phyloP scores from a whole-genome alignment of 768 basidiomycete species.

The Trametes villosa region DNA sequence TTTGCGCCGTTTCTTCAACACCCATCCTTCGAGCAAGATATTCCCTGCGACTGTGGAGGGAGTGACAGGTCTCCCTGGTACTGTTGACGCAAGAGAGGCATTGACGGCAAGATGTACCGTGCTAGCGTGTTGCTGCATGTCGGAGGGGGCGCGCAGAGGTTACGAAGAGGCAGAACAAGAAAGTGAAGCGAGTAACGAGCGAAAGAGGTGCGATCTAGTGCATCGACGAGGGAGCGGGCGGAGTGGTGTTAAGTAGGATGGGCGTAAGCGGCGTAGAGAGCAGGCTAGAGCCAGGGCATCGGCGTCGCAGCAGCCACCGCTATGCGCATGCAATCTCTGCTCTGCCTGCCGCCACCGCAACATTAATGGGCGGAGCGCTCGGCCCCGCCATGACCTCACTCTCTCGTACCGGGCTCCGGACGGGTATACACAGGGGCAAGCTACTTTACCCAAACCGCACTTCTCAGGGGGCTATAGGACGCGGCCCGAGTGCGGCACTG shows the following conservation, averaged over 20 bases:
- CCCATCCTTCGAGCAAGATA: conserved; percentile 71
- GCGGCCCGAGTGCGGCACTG: not conserved
- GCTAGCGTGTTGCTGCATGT: conserved; percentile 5
- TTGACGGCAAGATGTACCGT: conserved; percentile 15
- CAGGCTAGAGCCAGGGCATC: conserved; percentile 1
- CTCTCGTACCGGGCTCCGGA: not conserved
- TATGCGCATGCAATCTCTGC: not conserved
- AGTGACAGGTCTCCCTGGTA: conserved; percentile 17
- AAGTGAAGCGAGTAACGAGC: conserved; percentile 12
- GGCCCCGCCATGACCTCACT: conserved; percentile 15
- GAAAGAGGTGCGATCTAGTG: conserved; percentile 9
- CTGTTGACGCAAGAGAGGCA: conserved; percentile 18
- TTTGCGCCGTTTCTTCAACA: conserved; percentile 85
- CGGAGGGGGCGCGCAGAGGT: not conserved
- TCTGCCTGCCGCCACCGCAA: not conserved
- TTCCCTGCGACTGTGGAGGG: conserved; percentile 11
- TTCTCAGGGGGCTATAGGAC: not conserved
- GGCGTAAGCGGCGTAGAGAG: conserved; percentile 4
- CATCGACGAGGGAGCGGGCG: conserved; percentile 2
- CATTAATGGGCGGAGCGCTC: conserved; percentile 13
- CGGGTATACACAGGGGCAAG: too few species aligned
- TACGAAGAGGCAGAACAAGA: not conserved
- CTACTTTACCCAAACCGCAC: too few species aligned
- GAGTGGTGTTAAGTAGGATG: conserved; percentile 5
- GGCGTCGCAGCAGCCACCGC: not conserved